Evolutionary conservation across 2,329 filamentous ascomycete genomes (phyloP).

Genomic region (Clonostachys sp.): DNA sequence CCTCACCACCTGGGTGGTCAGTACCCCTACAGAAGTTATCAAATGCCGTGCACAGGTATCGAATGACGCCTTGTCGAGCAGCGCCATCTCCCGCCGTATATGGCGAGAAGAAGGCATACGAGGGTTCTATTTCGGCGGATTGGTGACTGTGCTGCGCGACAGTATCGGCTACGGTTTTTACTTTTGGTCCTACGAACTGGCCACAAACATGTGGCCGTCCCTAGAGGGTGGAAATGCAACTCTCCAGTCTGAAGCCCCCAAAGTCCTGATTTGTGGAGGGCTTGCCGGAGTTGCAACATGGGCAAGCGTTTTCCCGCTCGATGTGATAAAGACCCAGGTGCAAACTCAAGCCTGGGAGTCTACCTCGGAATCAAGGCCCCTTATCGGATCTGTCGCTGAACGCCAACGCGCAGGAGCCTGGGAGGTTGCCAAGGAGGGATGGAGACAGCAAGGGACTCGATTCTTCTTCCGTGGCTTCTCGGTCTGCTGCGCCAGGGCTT

Average conservation of each 20-base stretch:
- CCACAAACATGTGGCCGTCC: slow-evolving; percentile 50
- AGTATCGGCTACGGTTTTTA: slow-evolving; percentile 96
- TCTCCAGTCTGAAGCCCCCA: slow-evolving; percentile 44
- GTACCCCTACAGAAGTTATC: slow-evolving; percentile 83
- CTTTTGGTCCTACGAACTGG: slow-evolving; percentile 87
- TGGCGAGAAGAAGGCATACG: slow-evolving; percentile 51
- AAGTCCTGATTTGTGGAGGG: slow-evolving; percentile 77
- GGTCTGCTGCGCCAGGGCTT: slow-evolving; percentile 80
- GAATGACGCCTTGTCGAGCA: slow-evolving; percentile 46
- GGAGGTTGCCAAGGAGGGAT: slow-evolving; percentile 61
- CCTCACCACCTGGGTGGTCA: slow-evolving; percentile 79
- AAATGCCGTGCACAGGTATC: slow-evolving; percentile 81
- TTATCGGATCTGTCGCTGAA: slow-evolving; percentile 18
- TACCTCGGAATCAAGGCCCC: slow-evolving; percentile 7
- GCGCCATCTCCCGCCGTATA: slow-evolving; percentile 59
- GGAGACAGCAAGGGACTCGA: slow-evolving; percentile 53
- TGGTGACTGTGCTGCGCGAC: slow-evolving; percentile 77
- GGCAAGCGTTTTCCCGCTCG: slow-evolving; percentile 85
- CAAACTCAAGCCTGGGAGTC: slow-evolving; percentile 59
- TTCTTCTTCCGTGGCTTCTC: slow-evolving; percentile 72
- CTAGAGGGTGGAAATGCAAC: slow-evolving; percentile 10
- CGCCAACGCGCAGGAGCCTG: slow-evolving; percentile 44
- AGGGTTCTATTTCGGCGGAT: slow-evolving; percentile 78
- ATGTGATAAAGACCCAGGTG: slow-evolving; percentile 89
- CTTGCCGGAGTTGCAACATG: slow-evolving; percentile 84